phyloP scores from a whole-genome alignment of 108 stramenopile genomes.

The Pseudonitzschia multiseries region DNA sequence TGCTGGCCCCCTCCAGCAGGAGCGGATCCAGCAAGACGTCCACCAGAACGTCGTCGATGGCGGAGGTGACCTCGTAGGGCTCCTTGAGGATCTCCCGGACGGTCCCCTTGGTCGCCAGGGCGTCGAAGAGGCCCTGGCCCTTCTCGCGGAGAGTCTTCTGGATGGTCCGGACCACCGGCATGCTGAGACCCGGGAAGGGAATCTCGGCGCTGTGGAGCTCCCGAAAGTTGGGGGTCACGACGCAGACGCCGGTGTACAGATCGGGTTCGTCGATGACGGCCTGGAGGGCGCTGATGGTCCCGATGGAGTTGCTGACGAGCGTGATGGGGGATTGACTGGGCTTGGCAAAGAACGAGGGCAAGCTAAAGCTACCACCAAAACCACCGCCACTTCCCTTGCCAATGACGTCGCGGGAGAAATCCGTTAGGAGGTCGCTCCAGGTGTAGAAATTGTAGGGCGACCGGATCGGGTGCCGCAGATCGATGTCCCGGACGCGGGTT shows the following conservation, averaged over 20 bases:
- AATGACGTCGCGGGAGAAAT: slow-evolving; percentile 72
- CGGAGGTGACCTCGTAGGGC: slow-evolving; percentile 74
- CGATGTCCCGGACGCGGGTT: slow-evolving; percentile 47
- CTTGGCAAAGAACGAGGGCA: neutral
- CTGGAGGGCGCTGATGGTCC: slow-evolving; percentile 84
- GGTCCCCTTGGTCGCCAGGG: slow-evolving; percentile 74
- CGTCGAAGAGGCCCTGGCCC: slow-evolving; percentile 77
- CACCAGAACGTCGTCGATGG: slow-evolving; percentile 90
- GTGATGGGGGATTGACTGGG: slow-evolving; percentile 40
- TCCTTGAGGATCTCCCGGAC: slow-evolving; percentile 87
- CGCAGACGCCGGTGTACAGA: slow-evolving; percentile 65
- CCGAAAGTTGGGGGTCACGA: slow-evolving; percentile 86
- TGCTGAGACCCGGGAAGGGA: slow-evolving; percentile 54
- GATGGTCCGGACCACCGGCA: slow-evolving; percentile 73
- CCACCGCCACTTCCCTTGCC: neutral
- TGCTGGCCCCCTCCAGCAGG: slow-evolving; percentile 75
- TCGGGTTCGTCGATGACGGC: slow-evolving; percentile 80
- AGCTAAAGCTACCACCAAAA: slow-evolving; percentile 21
- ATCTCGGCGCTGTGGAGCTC: slow-evolving; percentile 90
- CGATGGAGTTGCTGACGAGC: slow-evolving; percentile 92
- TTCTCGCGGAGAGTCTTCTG: slow-evolving; percentile 74
- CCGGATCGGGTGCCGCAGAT: slow-evolving; percentile 63
- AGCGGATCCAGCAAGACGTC: slow-evolving; percentile 83
- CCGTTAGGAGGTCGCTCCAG: slow-evolving; percentile 80
- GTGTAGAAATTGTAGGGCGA: slow-evolving; percentile 92